These are phyloP conservation scores for Penicillium riverlandense DNA, from an alignment of 495 filamentous ascomycete species.

Conservation along the genomic window DNA sequence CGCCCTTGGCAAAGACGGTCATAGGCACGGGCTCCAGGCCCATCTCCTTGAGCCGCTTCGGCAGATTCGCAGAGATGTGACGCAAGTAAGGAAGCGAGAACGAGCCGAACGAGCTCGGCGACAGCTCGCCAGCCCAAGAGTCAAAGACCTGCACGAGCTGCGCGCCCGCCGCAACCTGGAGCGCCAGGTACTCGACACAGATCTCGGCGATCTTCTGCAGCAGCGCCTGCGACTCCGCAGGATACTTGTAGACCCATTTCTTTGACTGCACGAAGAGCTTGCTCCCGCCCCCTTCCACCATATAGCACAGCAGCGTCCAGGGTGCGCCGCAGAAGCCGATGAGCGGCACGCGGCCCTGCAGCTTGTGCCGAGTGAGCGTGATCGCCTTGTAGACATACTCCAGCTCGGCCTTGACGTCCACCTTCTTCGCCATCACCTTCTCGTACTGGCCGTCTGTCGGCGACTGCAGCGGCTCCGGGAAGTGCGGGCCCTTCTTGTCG, in stretches of 20 bases:
- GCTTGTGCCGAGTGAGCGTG: slow-evolving; percentile 79
- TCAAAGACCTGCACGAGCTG: slow-evolving; percentile 97
- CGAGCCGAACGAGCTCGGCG: slow-evolving; percentile 69
- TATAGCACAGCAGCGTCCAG: slow-evolving; percentile 95
- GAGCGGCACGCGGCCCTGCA: slow-evolving; percentile 80
- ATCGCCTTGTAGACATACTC: slow-evolving; percentile 96
- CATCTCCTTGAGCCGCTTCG: slow-evolving; percentile 61
- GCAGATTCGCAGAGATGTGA: slow-evolving; percentile 73
- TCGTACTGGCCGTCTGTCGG: slow-evolving; percentile 77
- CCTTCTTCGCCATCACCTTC: slow-evolving; percentile 64
- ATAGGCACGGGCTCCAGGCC: slow-evolving; percentile 79
- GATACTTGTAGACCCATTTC: slow-evolving; percentile 92
- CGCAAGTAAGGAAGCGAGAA: slow-evolving; percentile 83
- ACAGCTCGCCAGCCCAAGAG: slow-evolving; percentile 94
- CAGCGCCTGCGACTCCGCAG: slow-evolving; percentile 67
- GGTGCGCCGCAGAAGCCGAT: slow-evolving; percentile 98
- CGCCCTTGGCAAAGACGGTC: slow-evolving; percentile 99
- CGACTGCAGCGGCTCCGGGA: slow-evolving; percentile 72
- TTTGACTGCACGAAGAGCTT: slow-evolving; percentile 89
- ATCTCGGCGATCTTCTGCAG: slow-evolving; percentile 86
- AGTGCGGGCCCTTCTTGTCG: slow-evolving; percentile 90
- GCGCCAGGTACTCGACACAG: slow-evolving; percentile 87
- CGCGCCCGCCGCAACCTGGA: slow-evolving; percentile 87
- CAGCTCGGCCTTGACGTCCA: slow-evolving; percentile 76
- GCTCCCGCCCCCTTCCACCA: slow-evolving; percentile 94